Base-by-base conservation (phyloP, 768 basidiomycete species). In the Tylopilus rubrobrunneus region DNA sequence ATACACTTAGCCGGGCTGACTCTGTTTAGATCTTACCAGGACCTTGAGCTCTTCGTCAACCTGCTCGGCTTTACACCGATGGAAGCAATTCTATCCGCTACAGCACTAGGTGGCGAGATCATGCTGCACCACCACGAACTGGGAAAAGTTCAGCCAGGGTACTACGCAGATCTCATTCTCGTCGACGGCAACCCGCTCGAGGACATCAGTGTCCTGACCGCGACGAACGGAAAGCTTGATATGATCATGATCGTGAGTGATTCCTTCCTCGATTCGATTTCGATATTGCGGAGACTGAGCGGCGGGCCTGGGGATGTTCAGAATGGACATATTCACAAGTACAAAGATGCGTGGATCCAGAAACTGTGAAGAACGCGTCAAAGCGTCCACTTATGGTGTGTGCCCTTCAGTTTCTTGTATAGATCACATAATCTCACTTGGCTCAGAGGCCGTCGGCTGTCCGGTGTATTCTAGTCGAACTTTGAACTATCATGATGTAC, bases 11-110 rank as follows among this genome's bases (percentile, higher is more conserved):
- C 40, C 25, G 45, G 14, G 21, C 49, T 54, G 44, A 66, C n/a
- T 28, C 9, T 41, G 10, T 55, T 23, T 40, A 68, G 66, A 17
- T 71, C 71, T 4, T 74, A 73, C 52, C 65, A 66, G 42, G 71
- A 73, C 47, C 71, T 65, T 9, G 73, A 72, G 54, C 67, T 67
- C 48, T 73, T 74, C 37, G 73, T 73, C 49, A 68, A 71, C 7
- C 61, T 67, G 5, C 56, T 73, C 27, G 71, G 56, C 6, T 71
- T 62, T 53, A 67, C 69, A 0, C 71, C 73, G 8, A 71, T 73
- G 71, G 71, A 73, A 37, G 67, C 69, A 9, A 73, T 73, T 37
- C 19, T 73, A 28, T 64, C 70, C 3, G 71, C 69, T 14, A 74
- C 70, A 0, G 67, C 68, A 0, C 53, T 68, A n/a, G 73, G 73